Evolutionary conservation across 345 rosid genomes (phyloP), one percentile per base, ranked within the genome.

Genomic region (Eutrema japonicum): DNA sequence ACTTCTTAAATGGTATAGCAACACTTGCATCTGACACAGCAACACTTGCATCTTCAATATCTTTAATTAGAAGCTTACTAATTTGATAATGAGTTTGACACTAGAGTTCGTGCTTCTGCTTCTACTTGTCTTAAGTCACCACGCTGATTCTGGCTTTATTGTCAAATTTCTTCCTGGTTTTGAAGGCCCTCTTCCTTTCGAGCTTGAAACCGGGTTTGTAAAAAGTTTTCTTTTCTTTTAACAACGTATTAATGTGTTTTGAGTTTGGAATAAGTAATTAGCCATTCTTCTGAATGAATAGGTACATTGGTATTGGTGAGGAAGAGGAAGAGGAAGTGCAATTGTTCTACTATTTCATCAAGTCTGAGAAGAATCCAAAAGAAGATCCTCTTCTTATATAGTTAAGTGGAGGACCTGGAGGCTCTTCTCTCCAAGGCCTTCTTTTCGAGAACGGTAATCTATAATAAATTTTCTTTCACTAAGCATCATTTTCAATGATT

Each of bases 201-300:
- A 80, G 61, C 85, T 84, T 32, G 81, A 84, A 72, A 84, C 87
- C 11, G 85, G 87, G 85, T 79, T 6, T 45, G 78, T 35, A 18
- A 13, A 7, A 2, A 47, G 18, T 22, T 11, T 10, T 43, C 13
- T 45, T 30, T 3, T 48, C 67, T 32, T 71, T 35, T 58, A 5
- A 30, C 26, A 22, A 22, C 2, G 26, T 22, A 55, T 40, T 32
- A 2, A 22, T 22, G 26, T 22, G 6, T 16, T 16, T 2, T 5
- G 32, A 58, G 14, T 18, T 9, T 56, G 4, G 22, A 42, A 13
- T 37, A 41, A 18, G 26, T 32, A 30, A 63, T 47, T 18, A 40
- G 41, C 6, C 4, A 40, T 55, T 66, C 2, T 61, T 62, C 1
- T 67, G 7, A 27, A 16, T 62, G 14, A 22, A 22, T 22, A 82